Conservation (phyloP, 2,329 filamentous ascomycete genomes). For the Neoarthrinium moseri region DNA sequence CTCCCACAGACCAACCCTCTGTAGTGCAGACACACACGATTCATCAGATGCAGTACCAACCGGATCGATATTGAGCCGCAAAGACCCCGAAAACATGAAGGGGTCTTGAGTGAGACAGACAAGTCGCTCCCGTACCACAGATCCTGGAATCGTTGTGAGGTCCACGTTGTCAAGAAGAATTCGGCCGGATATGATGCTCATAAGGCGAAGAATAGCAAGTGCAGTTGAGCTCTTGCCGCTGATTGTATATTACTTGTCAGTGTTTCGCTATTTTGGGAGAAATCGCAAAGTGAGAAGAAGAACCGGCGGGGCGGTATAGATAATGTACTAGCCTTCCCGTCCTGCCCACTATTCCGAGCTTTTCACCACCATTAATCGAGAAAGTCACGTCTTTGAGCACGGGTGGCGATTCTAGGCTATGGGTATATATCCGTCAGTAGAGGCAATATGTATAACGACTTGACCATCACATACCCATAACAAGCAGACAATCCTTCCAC, state of each 20-base stretch:
- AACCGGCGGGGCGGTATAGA: too few species aligned
- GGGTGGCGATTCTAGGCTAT: constrained; percentile 1
- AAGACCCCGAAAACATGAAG: constrained; percentile 11
- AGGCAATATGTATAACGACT: not conserved
- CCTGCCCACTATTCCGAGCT: constrained; percentile 11
- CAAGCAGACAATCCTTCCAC: constrained; percentile 9
- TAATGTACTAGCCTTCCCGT: constrained; percentile 14
- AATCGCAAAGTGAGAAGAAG: not conserved
- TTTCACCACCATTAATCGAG: constrained; percentile 8
- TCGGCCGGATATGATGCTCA: constrained; percentile 8
- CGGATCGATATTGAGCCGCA: constrained; percentile 13
- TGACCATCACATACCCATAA: constrained; percentile 6
- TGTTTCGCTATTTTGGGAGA: not conserved
- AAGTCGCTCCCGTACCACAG: constrained; percentile 10
- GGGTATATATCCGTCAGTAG: not conserved
- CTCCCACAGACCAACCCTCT: constrained; percentile 12
- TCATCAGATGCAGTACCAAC: constrained; percentile 1
- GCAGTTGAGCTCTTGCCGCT: constrained; percentile 16
- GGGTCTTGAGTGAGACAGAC: constrained; percentile 14
- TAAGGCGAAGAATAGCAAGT: constrained; percentile 12
- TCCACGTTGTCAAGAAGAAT: constrained; percentile 14
- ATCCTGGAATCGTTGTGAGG: constrained; percentile 5
- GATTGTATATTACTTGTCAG: too few species aligned
- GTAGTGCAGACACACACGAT: constrained; percentile 6
- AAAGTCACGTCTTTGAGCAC: constrained; percentile 11